Conservation (phyloP, 345 rosid genomes). For the Aethionema arabicum region DNA sequence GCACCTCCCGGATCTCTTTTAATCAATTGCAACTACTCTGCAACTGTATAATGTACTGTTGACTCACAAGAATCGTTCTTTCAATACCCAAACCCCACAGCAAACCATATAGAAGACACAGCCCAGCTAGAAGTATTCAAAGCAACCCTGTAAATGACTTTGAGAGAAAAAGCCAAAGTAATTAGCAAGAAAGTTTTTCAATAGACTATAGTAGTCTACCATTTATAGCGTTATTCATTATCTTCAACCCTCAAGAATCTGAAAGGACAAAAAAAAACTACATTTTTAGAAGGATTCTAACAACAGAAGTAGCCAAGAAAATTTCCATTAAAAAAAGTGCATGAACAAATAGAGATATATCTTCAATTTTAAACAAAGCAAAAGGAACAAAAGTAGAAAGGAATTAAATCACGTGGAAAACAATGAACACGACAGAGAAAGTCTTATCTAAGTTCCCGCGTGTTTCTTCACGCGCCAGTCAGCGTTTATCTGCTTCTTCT, state of each 20-base stretch:
- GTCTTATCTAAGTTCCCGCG: constrained; percentile 23
- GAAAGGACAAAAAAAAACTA: not conserved
- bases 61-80: too few species aligned
- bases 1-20: too few species aligned
- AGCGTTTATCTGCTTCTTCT: constrained; percentile 16
- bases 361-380: not conserved
- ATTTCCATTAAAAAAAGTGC: constrained; percentile 13
- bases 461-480: constrained; percentile 27
- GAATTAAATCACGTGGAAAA: constrained; percentile 31
- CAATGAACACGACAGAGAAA: constrained; percentile 16
- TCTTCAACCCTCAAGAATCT: not conserved
- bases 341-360: constrained; percentile 9
- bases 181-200: too few species aligned
- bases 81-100: too few species aligned
- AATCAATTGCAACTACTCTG: too few species aligned
- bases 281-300: constrained; percentile 1
- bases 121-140: too few species aligned
- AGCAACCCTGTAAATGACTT: too few species aligned
- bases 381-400: constrained; percentile 8
- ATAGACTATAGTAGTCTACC: too few species aligned
- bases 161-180: too few species aligned
- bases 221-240: too few species aligned
- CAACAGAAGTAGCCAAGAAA: constrained; percentile 10
- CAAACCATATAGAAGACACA: too few species aligned
- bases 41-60: too few species aligned